phyloP scores from a whole-genome alignment of 1,284 basidiomycete species.

The Moesziomyces sp. region DNA sequence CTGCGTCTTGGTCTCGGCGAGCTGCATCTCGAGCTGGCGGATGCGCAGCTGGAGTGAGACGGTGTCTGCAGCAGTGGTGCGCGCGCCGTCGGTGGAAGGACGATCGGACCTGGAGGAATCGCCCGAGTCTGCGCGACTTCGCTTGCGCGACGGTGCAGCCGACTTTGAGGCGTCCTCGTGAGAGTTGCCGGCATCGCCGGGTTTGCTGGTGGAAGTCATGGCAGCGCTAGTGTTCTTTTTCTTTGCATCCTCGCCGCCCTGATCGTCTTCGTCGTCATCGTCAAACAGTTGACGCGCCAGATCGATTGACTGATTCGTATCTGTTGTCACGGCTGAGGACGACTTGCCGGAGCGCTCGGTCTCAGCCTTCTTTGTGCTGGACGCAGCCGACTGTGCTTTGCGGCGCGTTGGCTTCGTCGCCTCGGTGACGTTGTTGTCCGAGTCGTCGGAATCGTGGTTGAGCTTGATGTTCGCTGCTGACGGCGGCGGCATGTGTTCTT shows the following conservation, averaged over 20 bases:
- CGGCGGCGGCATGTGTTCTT: background rate
- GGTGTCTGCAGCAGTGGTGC: constrained; percentile 9
- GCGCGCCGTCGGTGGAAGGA: constrained; percentile 11
- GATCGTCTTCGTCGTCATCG: constrained; percentile 11
- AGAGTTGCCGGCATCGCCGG: background rate
- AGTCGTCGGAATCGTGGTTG: background rate
- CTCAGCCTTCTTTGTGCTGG: background rate
- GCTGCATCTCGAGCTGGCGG: constrained; percentile 38
- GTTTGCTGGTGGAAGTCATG: background rate
- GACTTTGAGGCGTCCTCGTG: constrained; percentile 4
- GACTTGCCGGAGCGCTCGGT: background rate
- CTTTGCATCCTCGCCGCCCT: background rate
- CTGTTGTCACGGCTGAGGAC: background rate
- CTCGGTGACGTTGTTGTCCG: background rate
- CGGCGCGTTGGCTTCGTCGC: background rate
- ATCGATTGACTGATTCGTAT: constrained; percentile 3
- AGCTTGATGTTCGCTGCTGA: background rate
- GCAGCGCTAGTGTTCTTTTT: background rate
- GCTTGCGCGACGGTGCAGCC: constrained; percentile 15
- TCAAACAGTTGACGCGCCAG: constrained; percentile 23
- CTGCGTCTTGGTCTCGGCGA: constrained; percentile 28
- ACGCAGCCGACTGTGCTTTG: constrained; percentile 4
- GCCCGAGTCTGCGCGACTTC: constrained; percentile 20
- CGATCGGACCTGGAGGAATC: constrained; percentile 22
- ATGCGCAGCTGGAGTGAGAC: constrained; percentile 33